Conservation (phyloP, 2,329 filamentous ascomycete species). For the Pseudocercospora ulei region DNA sequence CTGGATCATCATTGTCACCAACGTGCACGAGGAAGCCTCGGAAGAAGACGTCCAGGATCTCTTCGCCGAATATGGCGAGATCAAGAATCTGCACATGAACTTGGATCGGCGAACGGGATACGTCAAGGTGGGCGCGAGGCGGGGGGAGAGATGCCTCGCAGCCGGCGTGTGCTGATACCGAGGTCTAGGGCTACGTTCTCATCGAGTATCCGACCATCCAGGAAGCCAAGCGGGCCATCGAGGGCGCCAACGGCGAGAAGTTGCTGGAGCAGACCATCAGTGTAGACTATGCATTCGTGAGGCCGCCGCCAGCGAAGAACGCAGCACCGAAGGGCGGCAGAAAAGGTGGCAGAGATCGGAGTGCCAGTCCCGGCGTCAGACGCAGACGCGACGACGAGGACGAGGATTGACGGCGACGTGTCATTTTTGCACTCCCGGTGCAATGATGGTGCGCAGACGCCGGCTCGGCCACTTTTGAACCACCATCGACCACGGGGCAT, state of each 20-base stretch:
- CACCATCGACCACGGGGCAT: too few species aligned
- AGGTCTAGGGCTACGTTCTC: conserved; percentile 62
- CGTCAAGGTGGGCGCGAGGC: conserved; percentile 55
- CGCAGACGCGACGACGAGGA: conserved; percentile 25
- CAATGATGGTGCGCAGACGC: too few species aligned
- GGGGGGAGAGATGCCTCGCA: conserved; percentile 1
- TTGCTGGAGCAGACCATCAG: conserved; percentile 70
- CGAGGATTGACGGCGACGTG: conserved; percentile 6
- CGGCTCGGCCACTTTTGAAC: too few species aligned
- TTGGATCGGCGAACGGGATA: conserved; percentile 73
- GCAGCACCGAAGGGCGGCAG: conserved; percentile 30
- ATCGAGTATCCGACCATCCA: conserved; percentile 74
- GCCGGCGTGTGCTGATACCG: conserved; percentile 6
- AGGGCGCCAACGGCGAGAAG: conserved; percentile 66
- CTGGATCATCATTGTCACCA: conserved; percentile 80
- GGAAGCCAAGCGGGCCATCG: conserved; percentile 72
- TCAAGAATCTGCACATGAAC: conserved; percentile 79
- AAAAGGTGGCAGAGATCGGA: conserved; percentile 35
- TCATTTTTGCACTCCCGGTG: background rate
- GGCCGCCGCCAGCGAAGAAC: conserved; percentile 58
- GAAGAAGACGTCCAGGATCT: conserved; percentile 73
- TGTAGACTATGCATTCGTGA: conserved; percentile 78
- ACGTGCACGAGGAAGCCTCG: conserved; percentile 77
- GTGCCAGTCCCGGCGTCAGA: conserved; percentile 39
- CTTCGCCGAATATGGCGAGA: conserved; percentile 76